A percentile compares a stretch with the other conserved stretches of the same genome.
phyloP scores from a whole-genome alignment of 805 yeast genomes.

The Komagataella mondaviorum region DNA sequence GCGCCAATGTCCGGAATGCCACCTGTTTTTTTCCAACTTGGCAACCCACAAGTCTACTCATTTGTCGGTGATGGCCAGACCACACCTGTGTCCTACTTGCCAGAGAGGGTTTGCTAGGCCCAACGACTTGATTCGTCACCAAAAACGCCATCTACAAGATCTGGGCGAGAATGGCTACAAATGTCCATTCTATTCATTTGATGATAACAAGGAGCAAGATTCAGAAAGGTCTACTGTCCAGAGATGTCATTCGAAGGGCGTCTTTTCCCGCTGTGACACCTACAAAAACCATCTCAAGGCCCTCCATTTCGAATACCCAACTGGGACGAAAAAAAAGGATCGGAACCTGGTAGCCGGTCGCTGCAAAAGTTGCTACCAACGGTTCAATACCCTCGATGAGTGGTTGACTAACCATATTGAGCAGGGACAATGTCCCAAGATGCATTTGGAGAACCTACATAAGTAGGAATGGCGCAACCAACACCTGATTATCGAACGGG shows the following conservation, averaged over 20 bases:
- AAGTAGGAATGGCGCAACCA: not conserved
- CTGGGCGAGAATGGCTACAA: conserved; percentile 47
- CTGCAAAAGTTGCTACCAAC: conserved; percentile 64
- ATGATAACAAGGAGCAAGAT: conserved; percentile 1
- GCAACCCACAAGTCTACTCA: conserved; percentile 80
- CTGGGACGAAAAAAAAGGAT: conserved; percentile 71
- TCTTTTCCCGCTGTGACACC: conserved; percentile 82
- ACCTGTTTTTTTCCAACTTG: conserved; percentile 52
- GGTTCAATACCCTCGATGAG: conserved; percentile 56
- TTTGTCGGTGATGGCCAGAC: conserved; percentile 55
- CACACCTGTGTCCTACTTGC: conserved; percentile 69
- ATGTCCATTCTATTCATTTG: conserved; percentile 53
- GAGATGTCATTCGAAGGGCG: conserved; percentile 68
- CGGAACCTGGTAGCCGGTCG: conserved; percentile 55
- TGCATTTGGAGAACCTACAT: not conserved
- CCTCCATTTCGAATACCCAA: conserved; percentile 78
- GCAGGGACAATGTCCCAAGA: conserved; percentile 19
- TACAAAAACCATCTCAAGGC: conserved; percentile 86
- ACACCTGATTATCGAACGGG: not conserved
- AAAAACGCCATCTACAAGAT: conserved; percentile 76
- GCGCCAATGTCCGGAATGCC: conserved; percentile 23
- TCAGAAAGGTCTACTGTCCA: conserved; percentile 3
- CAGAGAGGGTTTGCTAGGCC: conserved; percentile 79
- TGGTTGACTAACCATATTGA: conserved; percentile 76
- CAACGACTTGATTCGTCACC: conserved; percentile 76